phyloP scores from a whole-genome alignment of 805 yeast species.

The Cyberlindnera amylophila region DNA sequence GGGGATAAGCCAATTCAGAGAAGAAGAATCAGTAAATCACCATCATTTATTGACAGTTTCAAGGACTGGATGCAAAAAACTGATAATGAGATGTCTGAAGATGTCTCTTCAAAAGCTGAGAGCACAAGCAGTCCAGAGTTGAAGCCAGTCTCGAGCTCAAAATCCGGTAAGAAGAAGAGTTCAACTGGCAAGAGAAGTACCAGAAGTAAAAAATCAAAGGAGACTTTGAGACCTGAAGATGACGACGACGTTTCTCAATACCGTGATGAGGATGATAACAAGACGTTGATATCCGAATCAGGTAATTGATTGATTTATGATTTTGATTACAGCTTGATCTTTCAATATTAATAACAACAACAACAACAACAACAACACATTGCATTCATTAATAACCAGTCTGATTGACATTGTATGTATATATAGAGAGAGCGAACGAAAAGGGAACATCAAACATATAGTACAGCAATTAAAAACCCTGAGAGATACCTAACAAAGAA shows the following conservation, averaged over 20 bases:
- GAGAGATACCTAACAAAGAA: no score
- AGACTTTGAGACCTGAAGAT: slow-evolving; percentile 4
- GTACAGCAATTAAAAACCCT: no score
- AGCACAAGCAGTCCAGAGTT: slow-evolving; percentile 12
- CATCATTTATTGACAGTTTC: slow-evolving; percentile 29
- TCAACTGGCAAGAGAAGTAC: neutral
- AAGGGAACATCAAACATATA: no score
- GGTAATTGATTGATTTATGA: no score
- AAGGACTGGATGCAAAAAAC: slow-evolving; percentile 34
- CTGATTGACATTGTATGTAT: no score
- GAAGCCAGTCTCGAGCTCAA: slow-evolving; percentile 6
- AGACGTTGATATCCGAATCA: slow-evolving; percentile 12
- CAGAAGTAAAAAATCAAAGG: slow-evolving; percentile 3
- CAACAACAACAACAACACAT: no score
- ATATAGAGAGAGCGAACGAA: no score
- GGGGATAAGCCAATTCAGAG: slow-evolving; percentile 43
- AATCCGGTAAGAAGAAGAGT: neutral
- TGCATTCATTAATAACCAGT: no score
- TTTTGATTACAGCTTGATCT: no score
- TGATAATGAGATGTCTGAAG: slow-evolving; percentile 18
- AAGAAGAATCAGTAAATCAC: slow-evolving; percentile 16
- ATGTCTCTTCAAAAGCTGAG: slow-evolving; percentile 8
- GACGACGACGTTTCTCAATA: slow-evolving; percentile 7
- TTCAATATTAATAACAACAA: no score
- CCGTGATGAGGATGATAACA: slow-evolving; percentile 13